Evolutionary conservation across 1,284 basidiomycete species (phyloP).

Genomic region (Fistulina hepatica): DNA sequence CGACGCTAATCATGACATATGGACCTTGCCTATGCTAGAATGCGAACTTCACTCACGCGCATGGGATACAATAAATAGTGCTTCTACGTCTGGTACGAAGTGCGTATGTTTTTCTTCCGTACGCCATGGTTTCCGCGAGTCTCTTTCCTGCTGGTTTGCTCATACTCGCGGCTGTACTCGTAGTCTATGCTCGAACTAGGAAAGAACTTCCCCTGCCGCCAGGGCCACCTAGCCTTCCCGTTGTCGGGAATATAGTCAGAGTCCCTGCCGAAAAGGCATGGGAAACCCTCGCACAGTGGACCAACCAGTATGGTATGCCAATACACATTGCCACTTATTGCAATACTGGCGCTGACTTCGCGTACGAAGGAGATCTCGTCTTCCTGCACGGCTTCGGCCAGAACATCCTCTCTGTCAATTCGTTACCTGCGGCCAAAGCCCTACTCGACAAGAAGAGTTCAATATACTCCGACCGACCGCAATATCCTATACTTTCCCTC

Average conservation of each 20-base stretch:
- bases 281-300: slow-evolving; percentile 8
- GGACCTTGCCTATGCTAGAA: too few species aligned
- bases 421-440: slow-evolving; percentile 16
- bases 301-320: slow-evolving; percentile 2
- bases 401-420: slow-evolving; percentile 19
- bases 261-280: slow-evolving; percentile 9
- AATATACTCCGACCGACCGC: slow-evolving; percentile 21
- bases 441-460: slow-evolving; percentile 19
- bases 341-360: neutral
- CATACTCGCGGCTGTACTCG: too few species aligned
- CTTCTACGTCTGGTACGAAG: too few species aligned
- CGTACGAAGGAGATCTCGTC: too few species aligned
- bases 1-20: too few species aligned
- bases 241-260: slow-evolving; percentile 12
- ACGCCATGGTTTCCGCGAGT: too few species aligned
- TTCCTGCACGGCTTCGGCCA: slow-evolving; percentile 12
- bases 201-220: slow-evolving; percentile 13
- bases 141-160: too few species aligned
- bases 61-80: too few species aligned
- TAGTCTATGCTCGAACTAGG: neutral
- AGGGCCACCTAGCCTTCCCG: slow-evolving; percentile 10
- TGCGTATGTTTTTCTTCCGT: too few species aligned
- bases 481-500: too few species aligned
- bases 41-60: too few species aligned
- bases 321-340: neutral